A percentile compares a stretch with the other conserved stretches of the same genome.
These are phyloP conservation scores for Hericium coralloides DNA, from an alignment of 768 basidiomycete genomes.

Conservation along the genomic window DNA sequence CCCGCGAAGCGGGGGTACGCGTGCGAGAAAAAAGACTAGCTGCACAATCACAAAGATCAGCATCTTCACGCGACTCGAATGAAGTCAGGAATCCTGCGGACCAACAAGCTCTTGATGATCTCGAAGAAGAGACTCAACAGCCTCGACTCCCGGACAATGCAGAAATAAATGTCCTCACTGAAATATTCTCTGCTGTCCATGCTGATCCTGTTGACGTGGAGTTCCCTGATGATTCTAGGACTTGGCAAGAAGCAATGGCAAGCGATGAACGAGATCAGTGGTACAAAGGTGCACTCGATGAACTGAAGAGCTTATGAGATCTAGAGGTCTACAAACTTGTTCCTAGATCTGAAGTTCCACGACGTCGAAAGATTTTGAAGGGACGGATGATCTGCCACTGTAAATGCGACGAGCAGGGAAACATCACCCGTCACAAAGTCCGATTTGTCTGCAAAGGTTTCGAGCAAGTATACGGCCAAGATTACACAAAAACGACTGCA, in stretches of 20 bases:
- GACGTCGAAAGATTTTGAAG: slow-evolving; percentile 15
- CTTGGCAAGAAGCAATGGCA: slow-evolving; percentile 14
- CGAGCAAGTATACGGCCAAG: slow-evolving; percentile 30
- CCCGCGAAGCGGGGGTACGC: background rate
- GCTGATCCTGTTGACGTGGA: slow-evolving; percentile 5
- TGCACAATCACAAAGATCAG: background rate
- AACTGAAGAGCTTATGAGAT: slow-evolving; percentile 12
- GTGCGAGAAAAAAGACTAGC: background rate
- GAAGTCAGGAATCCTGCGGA: background rate
- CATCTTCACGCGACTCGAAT: background rate
- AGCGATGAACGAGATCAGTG: slow-evolving; percentile 14
- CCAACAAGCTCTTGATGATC: background rate
- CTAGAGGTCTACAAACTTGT: slow-evolving; percentile 17
- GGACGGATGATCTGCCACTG: slow-evolving; percentile 20
- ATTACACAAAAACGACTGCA: slow-evolving; percentile 34
- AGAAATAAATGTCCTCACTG: no score
- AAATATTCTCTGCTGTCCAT: background rate
- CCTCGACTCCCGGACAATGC: no score
- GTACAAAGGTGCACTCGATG: slow-evolving; percentile 16
- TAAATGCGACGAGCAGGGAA: slow-evolving; percentile 20
- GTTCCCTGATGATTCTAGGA: slow-evolving; percentile 15
- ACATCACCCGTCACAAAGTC: slow-evolving; percentile 25
- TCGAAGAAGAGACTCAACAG: background rate
- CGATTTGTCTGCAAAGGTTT: slow-evolving; percentile 34
- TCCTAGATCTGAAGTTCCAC: slow-evolving; percentile 12